Evolutionary conservation across 345 rosid genomes (phyloP).

Genomic region (Mallotus nudiflorus): DNA sequence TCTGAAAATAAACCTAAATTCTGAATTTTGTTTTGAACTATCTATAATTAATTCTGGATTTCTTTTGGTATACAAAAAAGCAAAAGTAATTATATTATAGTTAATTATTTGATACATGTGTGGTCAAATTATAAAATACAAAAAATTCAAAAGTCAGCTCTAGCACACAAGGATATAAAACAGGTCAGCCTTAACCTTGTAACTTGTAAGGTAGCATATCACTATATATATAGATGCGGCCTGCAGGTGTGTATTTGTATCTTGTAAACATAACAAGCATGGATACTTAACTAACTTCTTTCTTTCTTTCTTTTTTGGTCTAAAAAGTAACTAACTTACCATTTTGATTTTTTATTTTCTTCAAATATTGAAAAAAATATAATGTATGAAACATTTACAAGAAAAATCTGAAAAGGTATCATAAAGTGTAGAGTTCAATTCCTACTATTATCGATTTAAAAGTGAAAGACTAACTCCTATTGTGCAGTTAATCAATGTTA

Average conservation of each 20-base stretch:
- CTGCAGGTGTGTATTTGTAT: neutral
- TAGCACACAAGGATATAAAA: neutral
- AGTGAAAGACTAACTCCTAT: too few species aligned
- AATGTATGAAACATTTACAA: neutral
- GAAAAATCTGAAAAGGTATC: too few species aligned
- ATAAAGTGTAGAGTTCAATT: too few species aligned
- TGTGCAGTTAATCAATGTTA: too few species aligned
- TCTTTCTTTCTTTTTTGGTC: neutral
- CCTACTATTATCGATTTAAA: too few species aligned
- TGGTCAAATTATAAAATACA: too few species aligned
- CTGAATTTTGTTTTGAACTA: too few species aligned
- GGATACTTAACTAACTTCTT: conserved; percentile 2
- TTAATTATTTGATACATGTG: neutral
- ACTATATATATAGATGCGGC: too few species aligned
- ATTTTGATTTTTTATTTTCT: neutral
- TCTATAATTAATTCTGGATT: too few species aligned
- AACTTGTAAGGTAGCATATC: conserved; percentile 4
- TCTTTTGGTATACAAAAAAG: too few species aligned
- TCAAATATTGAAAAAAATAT: neutral
- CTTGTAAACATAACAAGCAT: neutral
- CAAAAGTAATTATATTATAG: too few species aligned
- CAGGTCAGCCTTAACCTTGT: neutral
- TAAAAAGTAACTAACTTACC: conserved; percentile 2
- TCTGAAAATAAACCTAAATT: too few species aligned
- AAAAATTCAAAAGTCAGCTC: neutral